Percentiles rank a stretch among this genome's conserved stretches.
Conservation (phyloP, 2,329 filamentous ascomycete species). For the Neonectria coccinea region DNA sequence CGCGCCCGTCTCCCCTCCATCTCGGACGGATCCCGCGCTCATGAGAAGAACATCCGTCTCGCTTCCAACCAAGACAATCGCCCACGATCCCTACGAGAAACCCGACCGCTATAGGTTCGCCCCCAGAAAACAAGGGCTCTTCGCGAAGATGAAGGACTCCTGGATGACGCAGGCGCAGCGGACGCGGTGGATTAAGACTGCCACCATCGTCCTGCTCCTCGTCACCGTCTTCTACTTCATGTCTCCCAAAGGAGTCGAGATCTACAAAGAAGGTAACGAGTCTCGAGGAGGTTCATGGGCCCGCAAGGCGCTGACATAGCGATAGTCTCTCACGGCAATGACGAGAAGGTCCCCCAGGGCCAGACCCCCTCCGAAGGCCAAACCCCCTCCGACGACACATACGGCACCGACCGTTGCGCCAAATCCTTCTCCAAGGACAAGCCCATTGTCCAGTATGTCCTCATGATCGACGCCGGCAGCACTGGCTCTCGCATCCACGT, state of each 20-base stretch:
- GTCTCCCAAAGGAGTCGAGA: slow-evolving; percentile 68
- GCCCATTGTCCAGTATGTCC: slow-evolving; percentile 94
- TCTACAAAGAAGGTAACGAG: slow-evolving; percentile 60
- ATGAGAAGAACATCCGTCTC: slow-evolving; percentile 77
- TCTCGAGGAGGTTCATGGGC: slow-evolving; percentile 4
- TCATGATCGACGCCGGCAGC: slow-evolving; percentile 99
- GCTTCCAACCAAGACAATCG: slow-evolving; percentile 69
- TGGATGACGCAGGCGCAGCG: slow-evolving; percentile 74
- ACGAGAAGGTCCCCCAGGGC: slow-evolving; percentile 8
- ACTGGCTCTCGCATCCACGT: slow-evolving; percentile 98
- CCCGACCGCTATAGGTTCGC: slow-evolving; percentile 68
- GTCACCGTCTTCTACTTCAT: slow-evolving; percentile 73
- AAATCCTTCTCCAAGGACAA: slow-evolving; percentile 88
- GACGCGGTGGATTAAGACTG: slow-evolving; percentile 74
- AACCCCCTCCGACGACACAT: slow-evolving; percentile 68
- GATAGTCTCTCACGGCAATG: slow-evolving; percentile 41
- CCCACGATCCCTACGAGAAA: slow-evolving; percentile 74
- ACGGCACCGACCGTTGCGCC: slow-evolving; percentile 80
- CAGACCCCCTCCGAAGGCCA: slow-evolving; percentile 58
- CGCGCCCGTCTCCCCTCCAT: slow-evolving; percentile 8
- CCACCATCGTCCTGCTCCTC: slow-evolving; percentile 69
- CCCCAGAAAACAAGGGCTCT: slow-evolving; percentile 59
- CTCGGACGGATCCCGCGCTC: slow-evolving; percentile 43
- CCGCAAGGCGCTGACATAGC: slow-evolving; percentile 19
- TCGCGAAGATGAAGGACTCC: slow-evolving; percentile 68